Base-by-base conservation (phyloP, 805 yeast genomes). In the Ogataea polymorpha region DNA sequence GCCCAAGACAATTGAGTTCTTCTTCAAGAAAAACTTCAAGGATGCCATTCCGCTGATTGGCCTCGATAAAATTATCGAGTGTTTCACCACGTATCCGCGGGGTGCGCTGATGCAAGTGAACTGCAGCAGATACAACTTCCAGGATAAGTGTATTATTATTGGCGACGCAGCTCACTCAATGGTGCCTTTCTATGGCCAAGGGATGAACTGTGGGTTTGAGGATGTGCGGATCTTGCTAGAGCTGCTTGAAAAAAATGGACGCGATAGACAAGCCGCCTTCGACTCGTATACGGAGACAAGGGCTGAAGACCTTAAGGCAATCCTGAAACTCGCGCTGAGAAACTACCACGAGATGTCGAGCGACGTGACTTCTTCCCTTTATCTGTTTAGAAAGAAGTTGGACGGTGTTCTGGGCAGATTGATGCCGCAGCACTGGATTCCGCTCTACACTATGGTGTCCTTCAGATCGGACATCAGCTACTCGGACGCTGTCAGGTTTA, bases 151-250 rank as follows among this genome's bases (percentile, higher is more conserved):
- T 12, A 66, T 90, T 8, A 65, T 90, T 10, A 65, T 90, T 21
- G 97, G 97, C 5, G 97, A 90, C 61, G 96, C 97, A 1, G 95
- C 97, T 0, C 97, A 90, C 64, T 79, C 93, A 21, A 90, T 89
- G 96, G 97, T 90, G 5, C 97, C 97, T n/a, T 90, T 90, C 61
- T 90, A 89, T 58, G 97, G 97, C 8, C 97, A 90, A 61, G 97
- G 97, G 5, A 84, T 90, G 91, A 90, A 90, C 61, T 86, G 96
- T 58, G 97, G 97, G 1, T 84, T 90, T 60, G 97, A 90, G 62
- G 97, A 91, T 53, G 90, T 90, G 16, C 68, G 80, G 42, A 77
- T 81, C 1, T 65, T 90, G 38, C 66, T 84, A 65, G 71, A 75
- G 32, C 56, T 81, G 18, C 32, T 74, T 34, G 73, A 72, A 23